These are phyloP conservation scores for Trypanosoma rangeli DNA, from an alignment of 208 protist genomes.

Conservation along the genomic window DNA sequence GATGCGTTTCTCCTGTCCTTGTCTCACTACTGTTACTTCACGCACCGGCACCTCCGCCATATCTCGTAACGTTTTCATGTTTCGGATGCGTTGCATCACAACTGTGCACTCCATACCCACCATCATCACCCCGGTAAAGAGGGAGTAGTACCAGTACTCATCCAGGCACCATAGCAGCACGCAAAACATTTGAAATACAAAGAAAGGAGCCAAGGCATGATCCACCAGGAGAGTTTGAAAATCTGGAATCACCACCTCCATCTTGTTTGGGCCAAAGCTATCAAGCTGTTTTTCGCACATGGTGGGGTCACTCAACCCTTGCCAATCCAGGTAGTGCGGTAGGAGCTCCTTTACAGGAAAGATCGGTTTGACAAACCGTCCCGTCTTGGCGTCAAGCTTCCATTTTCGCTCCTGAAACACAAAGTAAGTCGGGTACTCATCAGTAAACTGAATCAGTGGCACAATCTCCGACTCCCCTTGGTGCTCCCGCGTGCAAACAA, in stretches of 20 bases:
- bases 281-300: constrained; percentile 57
- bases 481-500: constrained; percentile 74
- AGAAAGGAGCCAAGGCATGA: constrained; percentile 97
- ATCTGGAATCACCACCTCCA: constrained; percentile 94
- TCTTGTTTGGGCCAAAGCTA: constrained; percentile 84
- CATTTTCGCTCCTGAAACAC: constrained; percentile 91
- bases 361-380: constrained; percentile 79
- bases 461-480: constrained; percentile 89
- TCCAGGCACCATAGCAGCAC: constrained; percentile 96
- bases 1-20: constrained; percentile 57
- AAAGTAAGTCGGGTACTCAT: constrained; percentile 72
- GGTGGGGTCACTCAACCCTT: constrained; percentile 60
- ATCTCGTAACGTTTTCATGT: constrained; percentile 91
- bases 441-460: constrained; percentile 42
- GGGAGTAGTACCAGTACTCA: constrained; percentile 97
- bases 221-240: constrained; percentile 96
- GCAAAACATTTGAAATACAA: constrained; percentile 99
- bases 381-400: constrained; percentile 66
- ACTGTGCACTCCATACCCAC: constrained; percentile 96
- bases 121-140: constrained; percentile 98
- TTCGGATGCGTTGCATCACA: constrained; percentile 92
- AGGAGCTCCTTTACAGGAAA: constrained; percentile 83
- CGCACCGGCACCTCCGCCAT: constrained; percentile 92
- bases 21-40: constrained; percentile 70
- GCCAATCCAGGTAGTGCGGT: constrained; percentile 69